Evolutionary conservation across 176 grass and related monocot species (phyloP), one percentile per base, ranked within the genome.

Genomic region (Alopecurus myosuroides): DNA sequence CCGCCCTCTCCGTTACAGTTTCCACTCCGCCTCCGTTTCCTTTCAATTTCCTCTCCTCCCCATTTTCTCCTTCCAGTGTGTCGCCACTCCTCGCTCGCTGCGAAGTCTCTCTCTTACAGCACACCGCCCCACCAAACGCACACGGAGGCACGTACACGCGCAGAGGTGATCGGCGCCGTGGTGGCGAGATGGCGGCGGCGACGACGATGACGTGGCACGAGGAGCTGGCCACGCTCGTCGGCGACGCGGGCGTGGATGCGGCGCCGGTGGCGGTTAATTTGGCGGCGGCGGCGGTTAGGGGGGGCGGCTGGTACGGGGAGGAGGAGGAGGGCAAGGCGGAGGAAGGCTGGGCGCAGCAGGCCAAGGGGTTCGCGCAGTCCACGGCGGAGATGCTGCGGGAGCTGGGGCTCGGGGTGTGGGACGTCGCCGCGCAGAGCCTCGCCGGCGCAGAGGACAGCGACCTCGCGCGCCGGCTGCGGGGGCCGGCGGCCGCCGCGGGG

Each of bases 191-290:
- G 93, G 79, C 76, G 80, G 78, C 82, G 89, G 84, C 57, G 33
- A 13, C 51, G 25, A 94, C 85, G 81, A 96, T 96, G 97, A 88
- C 91, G 86, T 99, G 97, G 97, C 91, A 94, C 46, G 97, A 99
- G 34, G 91, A 99, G 36, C 84, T 96, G 17, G 77, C 81, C 45
- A 92, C 79, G 65, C 81, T 91, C 20, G 88, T 89, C 52, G 90
- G 79, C 0, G 91, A 91, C 63, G 53, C 86, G 5, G 89, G 85
- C 77, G 81, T 84, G 45, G 63, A 62, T 19, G 81, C 19, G 46
- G 41, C 45, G 35, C 3, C 61, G 6, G 15, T 50, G 12, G 22
- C 77, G 64, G 74, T 9, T 46, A 81, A 61, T 58, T 87, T 40
- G n/a, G n/a, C 45, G 30, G 71, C 36, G 85, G 52, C 69, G 87